Evolutionary conservation across 768 basidiomycete species (phyloP), one percentile per base, ranked within the genome.

Genomic region (Tricholoma furcatifolium): DNA sequence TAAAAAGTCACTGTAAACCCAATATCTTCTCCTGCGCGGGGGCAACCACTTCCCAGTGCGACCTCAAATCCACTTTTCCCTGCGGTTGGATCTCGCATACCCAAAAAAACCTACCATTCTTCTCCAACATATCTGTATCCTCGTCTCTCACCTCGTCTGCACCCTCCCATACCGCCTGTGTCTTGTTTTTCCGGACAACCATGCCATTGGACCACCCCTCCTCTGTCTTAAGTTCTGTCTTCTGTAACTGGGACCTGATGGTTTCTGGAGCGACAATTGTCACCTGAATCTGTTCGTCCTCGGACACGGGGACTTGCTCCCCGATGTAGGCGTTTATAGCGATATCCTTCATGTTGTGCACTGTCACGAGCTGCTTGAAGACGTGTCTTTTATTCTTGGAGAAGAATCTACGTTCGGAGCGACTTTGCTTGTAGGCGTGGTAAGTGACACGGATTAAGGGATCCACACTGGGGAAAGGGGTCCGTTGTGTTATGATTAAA

Each of bases 151-250:
- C 4, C 42, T 58, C 62, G 24, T 65, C 64, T 1, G 55, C 54
- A 3, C 65, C 67, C 9, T 66, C 63, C 67, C 66, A 67, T 46
- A 63, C 54, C 48, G 66, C 67, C 9, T 39, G 40, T 6, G 65
- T 58, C 1, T 62, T 65, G 12, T 47, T 45, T 20, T 47, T 47
- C 5, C n/a, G n/a, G n/a, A 67, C 55, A 7, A 21, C 38, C 20
- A 64, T 35, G 39, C 56, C 59, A 20, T 3, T 4, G 27, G 27
- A 27, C 27, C 7, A 4, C n/a, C 14, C 17, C 41, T n/a, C 40
- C 24, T 38, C n/a, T n/a, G n/a, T n/a, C n/a, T n/a, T n/a, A n/a
- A 27, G 27, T 27, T 27, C 27, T 27, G 27, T 27, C 27, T 27
- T 27, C 3, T 27, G 4, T 7, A 27, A 27, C 7, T 27, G 27